Evolutionary conservation across 2,329 filamentous ascomycete genomes (phyloP).

Genomic region (Claviceps arundinis): DNA sequence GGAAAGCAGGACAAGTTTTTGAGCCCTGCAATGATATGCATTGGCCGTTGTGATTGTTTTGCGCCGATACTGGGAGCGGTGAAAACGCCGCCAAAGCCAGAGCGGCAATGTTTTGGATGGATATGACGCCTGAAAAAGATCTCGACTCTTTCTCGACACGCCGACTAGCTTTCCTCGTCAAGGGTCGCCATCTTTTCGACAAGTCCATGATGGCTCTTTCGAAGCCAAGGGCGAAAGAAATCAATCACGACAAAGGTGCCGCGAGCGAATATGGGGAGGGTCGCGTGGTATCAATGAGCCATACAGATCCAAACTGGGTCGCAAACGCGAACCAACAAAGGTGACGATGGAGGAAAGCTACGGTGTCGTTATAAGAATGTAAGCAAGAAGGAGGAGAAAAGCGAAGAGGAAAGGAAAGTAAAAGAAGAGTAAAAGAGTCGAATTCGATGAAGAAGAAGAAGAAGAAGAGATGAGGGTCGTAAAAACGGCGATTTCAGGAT

Average conservation of each 20-base stretch:
- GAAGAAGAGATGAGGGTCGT: neutral
- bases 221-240: neutral
- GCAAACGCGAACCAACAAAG: neutral
- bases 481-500: neutral
- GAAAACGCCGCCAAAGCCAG: constrained; percentile 15
- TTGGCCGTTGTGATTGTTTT: constrained; percentile 12
- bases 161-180: neutral
- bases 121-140: too few species aligned
- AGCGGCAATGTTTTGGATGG: constrained; percentile 2
- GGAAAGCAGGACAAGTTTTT: constrained; percentile 58
- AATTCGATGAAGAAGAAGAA: constrained; percentile 7
- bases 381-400: constrained; percentile 16
- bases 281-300: neutral
- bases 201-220: neutral
- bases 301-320: constrained; percentile 1
- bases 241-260: neutral
- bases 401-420: constrained; percentile 10
- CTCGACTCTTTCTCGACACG: neutral
- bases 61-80: constrained; percentile 23
- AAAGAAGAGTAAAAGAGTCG: constrained; percentile 12
- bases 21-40: constrained; percentile 61
- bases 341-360: constrained; percentile 12
- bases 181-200: neutral
- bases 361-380: constrained; percentile 16
- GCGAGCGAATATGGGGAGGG: neutral